Percentiles rank a stretch among this genome's conserved stretches.
Conservation (phyloP, 805 yeast genomes). For the Nakazawaea anatomiae region DNA sequence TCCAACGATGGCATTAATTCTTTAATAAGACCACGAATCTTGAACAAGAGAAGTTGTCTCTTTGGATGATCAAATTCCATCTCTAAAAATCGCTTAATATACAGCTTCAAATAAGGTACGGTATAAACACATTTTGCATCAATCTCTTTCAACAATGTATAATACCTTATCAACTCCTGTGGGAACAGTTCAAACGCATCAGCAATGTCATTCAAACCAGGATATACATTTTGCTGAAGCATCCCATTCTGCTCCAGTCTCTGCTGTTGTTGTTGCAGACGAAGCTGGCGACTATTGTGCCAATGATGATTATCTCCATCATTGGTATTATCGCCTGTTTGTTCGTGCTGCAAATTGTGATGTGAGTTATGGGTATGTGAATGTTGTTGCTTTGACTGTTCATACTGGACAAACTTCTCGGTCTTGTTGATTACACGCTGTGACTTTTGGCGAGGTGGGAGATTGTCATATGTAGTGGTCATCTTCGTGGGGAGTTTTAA, state of each 20-base stretch:
- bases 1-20: conserved; percentile 89
- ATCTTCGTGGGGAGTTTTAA: not conserved
- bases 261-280: not conserved
- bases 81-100: conserved; percentile 43
- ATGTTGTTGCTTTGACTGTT: not conserved
- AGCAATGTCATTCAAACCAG: conserved; percentile 86
- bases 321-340: not conserved
- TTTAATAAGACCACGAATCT: conserved; percentile 39
- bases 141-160: conserved; percentile 84
- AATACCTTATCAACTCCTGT: conserved; percentile 70
- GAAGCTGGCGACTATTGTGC: not conserved
- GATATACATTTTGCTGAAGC: conserved; percentile 39
- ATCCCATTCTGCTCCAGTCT: no score
- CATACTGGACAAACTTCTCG: conserved; percentile 3
- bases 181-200: conserved; percentile 94
- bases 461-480: conserved; percentile 8
- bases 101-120: conserved; percentile 57
- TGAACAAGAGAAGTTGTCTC: conserved; percentile 28
- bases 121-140: conserved; percentile 87
- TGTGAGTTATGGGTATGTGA: not conserved
- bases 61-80: conserved; percentile 31
- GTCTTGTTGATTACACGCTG: conserved; percentile 11
- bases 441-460: conserved; percentile 11
- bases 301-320: not conserved
- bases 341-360: not conserved